Base-by-base conservation (phyloP, 257 asterid species). In the Rauvolfia tetraphylla region DNA sequence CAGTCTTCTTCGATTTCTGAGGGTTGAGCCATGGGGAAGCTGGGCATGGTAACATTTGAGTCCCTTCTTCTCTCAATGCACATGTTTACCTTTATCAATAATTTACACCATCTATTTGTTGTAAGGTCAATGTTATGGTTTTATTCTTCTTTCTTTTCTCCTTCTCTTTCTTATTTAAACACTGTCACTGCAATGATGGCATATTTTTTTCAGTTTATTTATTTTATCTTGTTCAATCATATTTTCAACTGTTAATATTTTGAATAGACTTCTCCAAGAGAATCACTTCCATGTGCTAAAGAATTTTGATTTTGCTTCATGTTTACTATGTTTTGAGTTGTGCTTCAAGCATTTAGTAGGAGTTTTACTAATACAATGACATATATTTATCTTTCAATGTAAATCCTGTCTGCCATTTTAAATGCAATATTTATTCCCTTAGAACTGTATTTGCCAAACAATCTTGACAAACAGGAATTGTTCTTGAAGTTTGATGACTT, bases 11-110 rank as follows among this genome's bases (percentile, higher is more conserved):
- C 95, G 98, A 63, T 95, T 91, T 88, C 84, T 95, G 87, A 93
- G 91, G 89, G 84, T 95, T 83, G 99, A 95, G 82, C 99, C 99
- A 39, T 95, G 99, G 98, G 92, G 96, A 84, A 95, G 88, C 87
- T 95, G 98, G 98, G 96, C 93, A 22, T 95, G 98, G 98, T 95
- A 87, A 79, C 89, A 72, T 84, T 75, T 79, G 68, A 51, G 59
- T 73, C 68, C 34, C 29, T 72, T 71, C 83, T 75, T 78, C 68
- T 59, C 46, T 72, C 58, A 65, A 54, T 58, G 67, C 51, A 18
- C 5, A 29, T 27, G 25, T 53, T 79, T 80, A 81, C 68, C 46
- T 42, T 49, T 76, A 33, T 68, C 56, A 46, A 15, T 76, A 73
- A 20, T 59, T 72, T 75, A 53, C 17, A 22, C 69, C 27, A 63